Evolutionary conservation across 2,329 filamentous ascomycete genomes (phyloP).

Genomic region (Xylogone sp.): DNA sequence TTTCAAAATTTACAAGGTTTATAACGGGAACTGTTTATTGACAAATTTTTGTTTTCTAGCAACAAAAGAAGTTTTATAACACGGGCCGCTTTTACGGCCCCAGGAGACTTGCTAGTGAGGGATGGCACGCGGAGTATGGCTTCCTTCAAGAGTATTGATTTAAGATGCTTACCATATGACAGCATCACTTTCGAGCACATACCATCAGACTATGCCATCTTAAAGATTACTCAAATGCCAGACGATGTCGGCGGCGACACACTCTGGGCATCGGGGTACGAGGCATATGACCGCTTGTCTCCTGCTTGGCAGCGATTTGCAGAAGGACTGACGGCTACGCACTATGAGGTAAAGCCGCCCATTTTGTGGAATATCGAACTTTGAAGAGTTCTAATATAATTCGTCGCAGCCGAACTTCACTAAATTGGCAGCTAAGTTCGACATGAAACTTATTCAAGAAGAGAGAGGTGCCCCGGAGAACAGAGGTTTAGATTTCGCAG

Average conservation of each 20-base stretch:
- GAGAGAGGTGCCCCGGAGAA: constrained; percentile 36
- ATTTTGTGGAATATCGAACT: no score
- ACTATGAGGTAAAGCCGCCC: constrained; percentile 5
- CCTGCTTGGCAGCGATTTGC: constrained; percentile 10
- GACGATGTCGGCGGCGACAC: constrained; percentile 41
- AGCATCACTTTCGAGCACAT: constrained; percentile 42
- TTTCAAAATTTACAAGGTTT: no score
- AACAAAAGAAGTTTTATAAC: no score
- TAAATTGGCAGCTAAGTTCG: no score
- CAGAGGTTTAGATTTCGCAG: constrained; percentile 35
- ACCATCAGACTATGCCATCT: constrained; percentile 42
- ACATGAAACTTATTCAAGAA: constrained; percentile 34
- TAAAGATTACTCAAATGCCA: constrained; percentile 38
- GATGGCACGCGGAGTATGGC: constrained; percentile 43
- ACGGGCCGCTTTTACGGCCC: no score
- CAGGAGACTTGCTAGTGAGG: constrained; percentile 29
- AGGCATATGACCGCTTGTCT: constrained; percentile 9
- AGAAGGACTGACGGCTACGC: constrained; percentile 13
- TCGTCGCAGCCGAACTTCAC: no score
- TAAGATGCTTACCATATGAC: neutral
- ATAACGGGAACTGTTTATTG: no score
- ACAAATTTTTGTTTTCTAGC: no score
- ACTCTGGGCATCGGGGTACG: constrained; percentile 34
- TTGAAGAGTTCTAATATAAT: no score
- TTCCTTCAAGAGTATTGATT: no score